Conservation (phyloP, 257 asterid genomes). For the Lavandula angustifolia region DNA sequence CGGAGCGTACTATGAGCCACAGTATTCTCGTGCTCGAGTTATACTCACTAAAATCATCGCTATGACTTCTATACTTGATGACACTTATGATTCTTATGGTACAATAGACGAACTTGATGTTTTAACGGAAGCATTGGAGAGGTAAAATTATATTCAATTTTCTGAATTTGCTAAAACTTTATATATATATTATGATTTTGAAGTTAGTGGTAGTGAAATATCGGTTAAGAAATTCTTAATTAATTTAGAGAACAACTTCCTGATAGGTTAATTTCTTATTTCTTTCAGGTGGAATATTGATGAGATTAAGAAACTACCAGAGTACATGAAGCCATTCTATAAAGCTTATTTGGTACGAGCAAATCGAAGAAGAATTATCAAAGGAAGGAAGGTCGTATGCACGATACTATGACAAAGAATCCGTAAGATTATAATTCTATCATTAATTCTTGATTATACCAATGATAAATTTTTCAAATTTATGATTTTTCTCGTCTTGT, state of each 20-base stretch:
- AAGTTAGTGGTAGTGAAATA: too few species aligned
- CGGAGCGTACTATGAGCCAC: slow-evolving; percentile 28
- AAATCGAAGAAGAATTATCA: slow-evolving; percentile 15
- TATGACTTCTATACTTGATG: slow-evolving; percentile 25
- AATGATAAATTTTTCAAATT: too few species aligned
- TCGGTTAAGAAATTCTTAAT: too few species aligned
- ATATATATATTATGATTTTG: too few species aligned
- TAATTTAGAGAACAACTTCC: too few species aligned
- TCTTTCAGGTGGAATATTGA: slow-evolving; percentile 34
- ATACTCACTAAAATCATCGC: slow-evolving; percentile 16
- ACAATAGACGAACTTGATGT: slow-evolving; percentile 17
- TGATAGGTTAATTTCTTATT: neutral
- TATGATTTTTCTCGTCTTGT: too few species aligned
- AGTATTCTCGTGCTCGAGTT: slow-evolving; percentile 17
- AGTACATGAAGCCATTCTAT: slow-evolving; percentile 14
- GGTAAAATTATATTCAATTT: neutral
- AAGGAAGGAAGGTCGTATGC: slow-evolving; percentile 32
- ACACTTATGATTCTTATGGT: slow-evolving; percentile 28
- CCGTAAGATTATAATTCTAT: too few species aligned
- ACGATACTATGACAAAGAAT: slow-evolving; percentile 15
- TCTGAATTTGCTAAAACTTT: too few species aligned
- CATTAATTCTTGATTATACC: too few species aligned
- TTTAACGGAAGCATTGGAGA: slow-evolving; percentile 23
- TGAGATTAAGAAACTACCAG: slow-evolving; percentile 21
- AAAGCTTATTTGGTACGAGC: slow-evolving; percentile 12